Percentiles rank a stretch among this genome's conserved stretches.
These are phyloP conservation scores for Paspalum notatum DNA, from an alignment of 176 grass and related monocot genomes.

Conservation along the genomic window DNA sequence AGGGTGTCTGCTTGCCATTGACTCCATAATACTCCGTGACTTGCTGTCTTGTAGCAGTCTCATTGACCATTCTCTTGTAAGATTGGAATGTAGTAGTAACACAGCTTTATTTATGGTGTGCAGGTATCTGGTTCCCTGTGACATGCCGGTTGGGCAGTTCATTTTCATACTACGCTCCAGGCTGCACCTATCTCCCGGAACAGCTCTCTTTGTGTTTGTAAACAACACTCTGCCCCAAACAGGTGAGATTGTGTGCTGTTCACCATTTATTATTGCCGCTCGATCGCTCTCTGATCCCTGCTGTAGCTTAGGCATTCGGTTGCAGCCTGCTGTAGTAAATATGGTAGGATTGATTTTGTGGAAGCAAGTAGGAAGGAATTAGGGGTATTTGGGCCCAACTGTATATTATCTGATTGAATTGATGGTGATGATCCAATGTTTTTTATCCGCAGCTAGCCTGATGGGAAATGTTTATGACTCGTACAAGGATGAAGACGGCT, in stretches of 20 bases:
- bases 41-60: neutral
- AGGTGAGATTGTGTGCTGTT: conserved; percentile 42
- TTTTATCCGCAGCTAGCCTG: conserved; percentile 38
- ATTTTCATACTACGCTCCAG: conserved; percentile 72
- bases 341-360: neutral
- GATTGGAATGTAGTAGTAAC: neutral
- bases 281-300: neutral
- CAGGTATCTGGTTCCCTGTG: conserved; percentile 41
- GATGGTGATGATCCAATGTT: neutral
- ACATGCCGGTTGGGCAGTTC: conserved; percentile 70
- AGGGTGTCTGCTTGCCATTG: neutral
- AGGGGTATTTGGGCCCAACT: no score
- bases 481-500: conserved; percentile 77
- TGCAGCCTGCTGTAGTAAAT: neutral
- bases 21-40: neutral
- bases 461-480: conserved; percentile 62
- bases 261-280: no score
- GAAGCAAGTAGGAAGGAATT: no score
- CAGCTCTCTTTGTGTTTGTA: conserved; percentile 83
- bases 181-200: conserved; percentile 59
- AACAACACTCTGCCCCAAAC: conserved; percentile 81
- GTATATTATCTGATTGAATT: neutral
- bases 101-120: neutral
- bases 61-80: neutral
- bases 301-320: neutral